Conservation (phyloP, 2,329 filamentous ascomycete genomes). For the Neodidymelliopsis sp. region DNA sequence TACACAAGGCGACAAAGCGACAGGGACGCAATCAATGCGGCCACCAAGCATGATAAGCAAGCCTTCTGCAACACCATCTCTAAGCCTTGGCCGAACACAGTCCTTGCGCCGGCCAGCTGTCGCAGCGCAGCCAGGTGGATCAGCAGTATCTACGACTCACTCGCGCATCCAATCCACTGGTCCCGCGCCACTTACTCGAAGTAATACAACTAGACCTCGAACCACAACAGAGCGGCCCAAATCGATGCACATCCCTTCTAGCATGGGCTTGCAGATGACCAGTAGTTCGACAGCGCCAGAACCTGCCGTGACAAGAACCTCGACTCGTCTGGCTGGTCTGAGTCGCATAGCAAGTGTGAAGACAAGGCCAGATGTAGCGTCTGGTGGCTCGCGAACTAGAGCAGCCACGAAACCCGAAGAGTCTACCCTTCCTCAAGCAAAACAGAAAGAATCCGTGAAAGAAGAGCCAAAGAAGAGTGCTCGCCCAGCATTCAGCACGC, state of each 20-base stretch:
- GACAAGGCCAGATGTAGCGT: conserved; percentile 24
- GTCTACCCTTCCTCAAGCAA: conserved; percentile 15
- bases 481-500: conserved; percentile 47
- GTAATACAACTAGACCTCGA: conserved; percentile 23
- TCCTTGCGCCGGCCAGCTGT: conserved; percentile 40
- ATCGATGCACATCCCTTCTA: conserved; percentile 30
- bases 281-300: conserved; percentile 19
- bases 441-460: conserved; percentile 26
- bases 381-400: conserved; percentile 13
- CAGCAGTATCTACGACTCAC: conserved; percentile 24
- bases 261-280: conserved; percentile 13
- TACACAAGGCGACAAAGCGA: conserved; percentile 14
- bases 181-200: conserved; percentile 20
- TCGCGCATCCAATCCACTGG: conserved; percentile 39
- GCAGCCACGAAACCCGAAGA: conserved; percentile 23
- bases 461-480: conserved; percentile 35
- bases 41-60: conserved; percentile 30
- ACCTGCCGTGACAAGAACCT: conserved; percentile 20
- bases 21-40: conserved; percentile 23
- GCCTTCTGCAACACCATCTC: conserved; percentile 23
- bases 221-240: conserved; percentile 32
- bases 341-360: conserved; percentile 37
- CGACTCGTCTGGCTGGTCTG: conserved; percentile 34
- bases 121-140: conserved; percentile 25
- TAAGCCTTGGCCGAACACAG: conserved; percentile 35